Base-by-base conservation (phyloP, 805 yeast species). In the Cyberlindnera samutprakarnensis region DNA sequence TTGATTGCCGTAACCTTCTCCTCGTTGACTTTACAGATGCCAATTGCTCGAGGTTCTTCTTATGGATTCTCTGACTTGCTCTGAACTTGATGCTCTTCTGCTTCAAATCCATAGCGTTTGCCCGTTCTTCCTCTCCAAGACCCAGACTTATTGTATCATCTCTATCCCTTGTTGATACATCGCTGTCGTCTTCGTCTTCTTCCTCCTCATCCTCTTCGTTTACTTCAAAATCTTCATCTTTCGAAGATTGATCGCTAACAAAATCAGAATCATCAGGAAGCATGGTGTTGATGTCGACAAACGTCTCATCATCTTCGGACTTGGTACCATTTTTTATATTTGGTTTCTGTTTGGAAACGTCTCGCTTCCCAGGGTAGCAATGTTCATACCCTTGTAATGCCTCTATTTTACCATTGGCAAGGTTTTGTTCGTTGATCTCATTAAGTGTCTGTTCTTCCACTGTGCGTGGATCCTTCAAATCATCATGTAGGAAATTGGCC, bases 401-500 rank as follows among this genome's bases (percentile, higher is more conserved):
- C 13, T 38, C 35, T 1, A 36, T 47, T 8, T 32, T 39, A 11
- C 41, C 49, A 29, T 56, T 48, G n/a, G 36, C 40, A 6, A 30
- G 31, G 7, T 30, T 28, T 24, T 44, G 42, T 5, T 51, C 43
- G 14, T 53, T 61, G 8, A 77, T 61, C 35, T 68, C 74, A 32
- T 68, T 71, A 28, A 60, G 41, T 0, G 77, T 70, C 38, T 72
- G 77, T 14, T 62, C 68, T 42, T 78, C 86, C 42, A 76, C 59
- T 16, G 73, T 62, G 41, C 75, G 61, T 5, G 77, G 68, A 47
- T 80, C 86, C 30, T 67, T 69, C 13, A 81, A 58, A 50, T 81
- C 92, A 53, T 81, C 90, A 31, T 67, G 70, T 47, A 81, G 44
- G 42, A 81, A 81, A 38, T 69, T 72, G 5, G 70, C 58, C 28